phyloP scores from a whole-genome alignment of 2,329 filamentous ascomycete genomes.

The Apiospora malaysiana region DNA sequence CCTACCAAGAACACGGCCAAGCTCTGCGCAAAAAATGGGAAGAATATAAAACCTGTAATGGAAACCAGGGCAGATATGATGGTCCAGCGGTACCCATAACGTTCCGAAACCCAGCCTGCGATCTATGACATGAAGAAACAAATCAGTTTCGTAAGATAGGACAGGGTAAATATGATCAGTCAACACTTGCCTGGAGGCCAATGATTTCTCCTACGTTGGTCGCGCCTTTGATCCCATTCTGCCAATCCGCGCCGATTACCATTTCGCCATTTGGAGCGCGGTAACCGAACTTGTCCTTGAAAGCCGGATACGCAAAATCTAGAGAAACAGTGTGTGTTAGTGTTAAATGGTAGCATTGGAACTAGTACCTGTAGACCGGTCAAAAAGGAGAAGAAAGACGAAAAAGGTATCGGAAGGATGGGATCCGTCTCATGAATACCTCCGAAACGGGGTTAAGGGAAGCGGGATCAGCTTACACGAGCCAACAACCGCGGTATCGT shows the following conservation, averaged over 20 bases:
- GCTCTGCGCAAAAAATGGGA: constrained; percentile 42
- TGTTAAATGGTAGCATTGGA: too few species aligned
- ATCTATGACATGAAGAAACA: constrained; percentile 49
- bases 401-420: too few species aligned
- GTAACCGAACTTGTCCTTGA: constrained; percentile 36
- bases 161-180: constrained; percentile 36
- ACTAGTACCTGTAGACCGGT: too few species aligned
- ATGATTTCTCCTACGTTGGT: constrained; percentile 45
- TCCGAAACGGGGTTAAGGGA: not conserved
- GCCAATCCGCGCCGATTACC: constrained; percentile 48
- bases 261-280: constrained; percentile 36
- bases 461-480: not conserved
- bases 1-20: constrained; percentile 39
- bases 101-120: constrained; percentile 47
- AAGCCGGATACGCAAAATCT: constrained; percentile 39
- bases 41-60: constrained; percentile 44
- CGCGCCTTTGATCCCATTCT: constrained; percentile 41
- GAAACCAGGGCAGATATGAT: constrained; percentile 41
- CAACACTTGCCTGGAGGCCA: constrained; percentile 46
- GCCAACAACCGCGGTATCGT: constrained; percentile 11
- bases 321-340: not conserved
- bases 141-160: constrained; percentile 33
- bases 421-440: too few species aligned
- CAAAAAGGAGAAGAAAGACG: too few species aligned
- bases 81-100: constrained; percentile 42